Conservation (phyloP, 139 green algal genomes). For the Closterium sp. region DNA sequence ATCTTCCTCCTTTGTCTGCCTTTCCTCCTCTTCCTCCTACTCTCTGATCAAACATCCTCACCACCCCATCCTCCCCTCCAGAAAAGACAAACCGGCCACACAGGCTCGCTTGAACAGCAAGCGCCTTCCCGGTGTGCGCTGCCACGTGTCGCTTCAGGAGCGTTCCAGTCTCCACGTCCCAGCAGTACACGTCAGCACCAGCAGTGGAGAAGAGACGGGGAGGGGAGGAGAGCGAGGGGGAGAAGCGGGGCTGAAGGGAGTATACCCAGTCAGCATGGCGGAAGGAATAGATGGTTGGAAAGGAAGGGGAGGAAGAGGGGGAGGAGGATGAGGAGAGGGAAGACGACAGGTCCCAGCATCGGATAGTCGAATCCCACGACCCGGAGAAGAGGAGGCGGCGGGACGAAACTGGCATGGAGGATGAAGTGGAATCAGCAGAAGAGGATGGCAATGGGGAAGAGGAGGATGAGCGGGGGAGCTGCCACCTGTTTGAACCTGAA, state of each 20-base stretch:
- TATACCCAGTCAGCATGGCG: conserved; percentile 32
- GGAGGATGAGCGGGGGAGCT: not conserved
- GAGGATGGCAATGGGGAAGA: not conserved
- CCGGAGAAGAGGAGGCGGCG: conserved; percentile 1
- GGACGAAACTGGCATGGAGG: not conserved
- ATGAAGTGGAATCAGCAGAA: not conserved
- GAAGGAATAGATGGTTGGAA: not conserved
- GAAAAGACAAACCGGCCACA: conserved; percentile 33
- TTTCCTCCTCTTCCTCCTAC: conserved; percentile 1
- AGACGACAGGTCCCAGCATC: not conserved
- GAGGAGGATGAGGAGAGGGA: not conserved
- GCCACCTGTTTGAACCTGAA: not conserved
- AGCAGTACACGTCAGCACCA: conserved; percentile 26
- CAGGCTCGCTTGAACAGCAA: conserved; percentile 17
- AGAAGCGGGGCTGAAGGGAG: conserved; percentile 1
- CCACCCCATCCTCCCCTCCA: conserved; percentile 37
- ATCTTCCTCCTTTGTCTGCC: conserved; percentile 13
- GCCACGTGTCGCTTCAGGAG: conserved; percentile 10
- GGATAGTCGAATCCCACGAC: conserved; percentile 33
- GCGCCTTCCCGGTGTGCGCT: conserved; percentile 17
- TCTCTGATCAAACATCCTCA: conserved; percentile 43
- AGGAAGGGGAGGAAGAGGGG: not conserved
- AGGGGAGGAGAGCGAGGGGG: not conserved
- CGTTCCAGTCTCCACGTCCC: conserved; percentile 41
- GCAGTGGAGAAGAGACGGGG: conserved; percentile 19